These are phyloP conservation scores for Trichaptum fuscoviolaceum DNA, from an alignment of 768 basidiomycete species.

Conservation along the genomic window DNA sequence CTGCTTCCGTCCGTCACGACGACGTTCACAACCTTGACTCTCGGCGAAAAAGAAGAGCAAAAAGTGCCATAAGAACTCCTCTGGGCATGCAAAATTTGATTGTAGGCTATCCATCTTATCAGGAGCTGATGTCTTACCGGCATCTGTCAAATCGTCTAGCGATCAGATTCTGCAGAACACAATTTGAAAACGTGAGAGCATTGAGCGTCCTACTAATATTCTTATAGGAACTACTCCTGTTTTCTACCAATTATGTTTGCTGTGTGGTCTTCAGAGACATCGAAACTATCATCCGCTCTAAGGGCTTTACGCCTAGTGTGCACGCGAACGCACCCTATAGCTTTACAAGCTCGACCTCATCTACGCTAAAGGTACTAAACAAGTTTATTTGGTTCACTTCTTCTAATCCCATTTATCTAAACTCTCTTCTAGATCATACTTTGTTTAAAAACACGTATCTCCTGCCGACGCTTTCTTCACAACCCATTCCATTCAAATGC, in stretches of 20 bases:
- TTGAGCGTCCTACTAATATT: no score
- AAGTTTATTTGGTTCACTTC: background rate
- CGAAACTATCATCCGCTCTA: background rate
- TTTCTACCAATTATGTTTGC: no score
- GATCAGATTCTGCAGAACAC: background rate
- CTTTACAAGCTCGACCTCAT: no score
- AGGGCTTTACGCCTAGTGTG: no score
- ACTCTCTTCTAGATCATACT: background rate
- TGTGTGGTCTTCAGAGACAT: background rate
- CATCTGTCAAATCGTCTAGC: background rate
- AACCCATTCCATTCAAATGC: conserved; percentile 25
- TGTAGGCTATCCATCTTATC: background rate
- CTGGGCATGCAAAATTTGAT: background rate
- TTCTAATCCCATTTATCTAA: background rate
- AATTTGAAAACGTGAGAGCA: background rate
- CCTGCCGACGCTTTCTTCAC: conserved; percentile 7
- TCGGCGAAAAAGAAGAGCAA: background rate
- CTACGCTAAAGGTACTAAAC: no score
- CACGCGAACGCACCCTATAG: no score
- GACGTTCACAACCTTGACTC: background rate
- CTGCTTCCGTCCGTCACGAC: background rate
- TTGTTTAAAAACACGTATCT: no score
- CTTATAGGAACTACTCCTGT: no score
- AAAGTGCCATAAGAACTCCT: background rate
- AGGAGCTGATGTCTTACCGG: background rate